These are phyloP conservation scores for Lecanoromycetidae sp. DNA, from an alignment of 2,329 filamentous ascomycete species.

Conservation along the genomic window DNA sequence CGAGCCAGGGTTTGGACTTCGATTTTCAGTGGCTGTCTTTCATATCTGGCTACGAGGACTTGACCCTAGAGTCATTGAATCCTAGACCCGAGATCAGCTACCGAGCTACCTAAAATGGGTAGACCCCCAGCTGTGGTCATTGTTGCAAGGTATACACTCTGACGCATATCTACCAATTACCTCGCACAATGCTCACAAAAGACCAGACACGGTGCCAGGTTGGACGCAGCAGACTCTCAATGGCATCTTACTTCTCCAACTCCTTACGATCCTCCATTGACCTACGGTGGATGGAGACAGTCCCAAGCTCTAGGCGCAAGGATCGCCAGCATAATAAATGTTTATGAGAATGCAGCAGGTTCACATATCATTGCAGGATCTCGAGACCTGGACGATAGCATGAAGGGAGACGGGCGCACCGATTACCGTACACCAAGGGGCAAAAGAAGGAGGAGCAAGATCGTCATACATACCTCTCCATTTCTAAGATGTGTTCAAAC, in stretches of 20 bases:
- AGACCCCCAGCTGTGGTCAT: slow-evolving; percentile 39
- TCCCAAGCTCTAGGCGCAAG: slow-evolving; percentile 67
- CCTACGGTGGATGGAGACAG: slow-evolving; percentile 88
- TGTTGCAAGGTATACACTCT: slow-evolving; percentile 32
- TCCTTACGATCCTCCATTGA: slow-evolving; percentile 89
- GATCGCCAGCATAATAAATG: slow-evolving; percentile 60
- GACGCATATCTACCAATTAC: slow-evolving; percentile 22
- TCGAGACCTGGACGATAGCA: not conserved
- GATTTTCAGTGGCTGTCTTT: no score
- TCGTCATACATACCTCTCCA: slow-evolving; percentile 86
- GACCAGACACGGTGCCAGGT: slow-evolving; percentile 71
- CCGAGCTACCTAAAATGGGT: slow-evolving; percentile 24
- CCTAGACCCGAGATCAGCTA: no score
- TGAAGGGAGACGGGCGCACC: not conserved
- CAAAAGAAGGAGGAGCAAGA: slow-evolving; percentile 54
- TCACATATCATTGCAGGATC: not conserved
- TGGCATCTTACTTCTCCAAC: slow-evolving; percentile 91
- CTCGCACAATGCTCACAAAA: slow-evolving; percentile 10
- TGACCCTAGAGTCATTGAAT: no score
- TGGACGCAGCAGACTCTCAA: slow-evolving; percentile 86
- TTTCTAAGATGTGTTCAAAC: slow-evolving; percentile 90
- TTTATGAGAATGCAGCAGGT: slow-evolving; percentile 26
- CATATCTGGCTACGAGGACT: no score
- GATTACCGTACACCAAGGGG: slow-evolving; percentile 23
- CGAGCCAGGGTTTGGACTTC: no score